phyloP scores from a whole-genome alignment of 345 rosid genomes.

The Pistacia vera region DNA sequence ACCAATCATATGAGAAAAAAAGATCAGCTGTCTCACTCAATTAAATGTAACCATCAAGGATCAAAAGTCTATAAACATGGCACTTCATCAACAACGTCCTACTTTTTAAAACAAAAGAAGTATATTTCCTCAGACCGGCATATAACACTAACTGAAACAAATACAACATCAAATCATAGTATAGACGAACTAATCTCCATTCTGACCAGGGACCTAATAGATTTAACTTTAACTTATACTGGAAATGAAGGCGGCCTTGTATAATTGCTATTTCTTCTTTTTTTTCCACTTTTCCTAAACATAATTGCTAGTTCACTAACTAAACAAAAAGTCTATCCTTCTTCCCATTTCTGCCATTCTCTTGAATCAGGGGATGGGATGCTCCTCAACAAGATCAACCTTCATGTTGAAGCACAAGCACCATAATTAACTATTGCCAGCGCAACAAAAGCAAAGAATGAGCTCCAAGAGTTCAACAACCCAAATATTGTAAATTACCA shows the following conservation, averaged over 20 bases:
- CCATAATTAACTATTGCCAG: not conserved
- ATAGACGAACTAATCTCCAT: not conserved
- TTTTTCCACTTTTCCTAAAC: not conserved
- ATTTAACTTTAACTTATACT: not conserved
- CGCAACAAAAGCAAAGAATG: not conserved
- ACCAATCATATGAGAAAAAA: not conserved
- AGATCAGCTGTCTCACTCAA: not conserved
- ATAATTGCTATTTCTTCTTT: not conserved
- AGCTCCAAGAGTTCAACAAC: not conserved
- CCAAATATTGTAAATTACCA: not conserved
- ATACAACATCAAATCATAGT: not conserved
- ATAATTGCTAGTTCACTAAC: not conserved
- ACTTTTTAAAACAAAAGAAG: not conserved
- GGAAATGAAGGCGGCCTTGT: not conserved
- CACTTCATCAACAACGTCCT: not conserved
- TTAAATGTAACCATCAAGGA: not conserved
- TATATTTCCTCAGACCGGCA: not conserved
- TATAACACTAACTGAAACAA: not conserved
- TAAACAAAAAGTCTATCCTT: not conserved
- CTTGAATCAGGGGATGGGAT: not conserved
- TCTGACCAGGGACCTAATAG: not conserved
- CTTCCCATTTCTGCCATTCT: not conserved
- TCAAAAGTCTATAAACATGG: not conserved
- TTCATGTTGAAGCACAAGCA: not conserved
- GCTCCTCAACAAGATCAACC: not conserved